Conservation (phyloP, 2,329 filamentous ascomycete genomes). For the Colletotrichum sp. region DNA sequence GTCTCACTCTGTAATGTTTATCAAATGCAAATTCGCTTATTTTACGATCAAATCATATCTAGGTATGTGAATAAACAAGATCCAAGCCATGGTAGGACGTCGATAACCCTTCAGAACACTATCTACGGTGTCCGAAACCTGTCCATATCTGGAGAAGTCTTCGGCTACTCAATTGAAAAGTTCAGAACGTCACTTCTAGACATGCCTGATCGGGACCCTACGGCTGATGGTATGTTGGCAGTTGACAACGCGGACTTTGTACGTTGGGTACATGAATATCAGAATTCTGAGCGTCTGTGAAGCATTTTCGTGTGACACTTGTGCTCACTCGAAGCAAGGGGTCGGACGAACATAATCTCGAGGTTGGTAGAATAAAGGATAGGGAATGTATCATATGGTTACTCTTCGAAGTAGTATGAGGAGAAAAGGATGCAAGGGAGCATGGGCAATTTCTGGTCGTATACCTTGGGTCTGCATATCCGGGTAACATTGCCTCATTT, state of each 20-base stretch:
- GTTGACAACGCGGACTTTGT: not conserved
- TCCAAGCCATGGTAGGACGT: not conserved
- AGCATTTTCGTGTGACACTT: not conserved
- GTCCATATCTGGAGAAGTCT: not conserved
- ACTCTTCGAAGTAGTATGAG: not conserved
- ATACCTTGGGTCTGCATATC: not conserved
- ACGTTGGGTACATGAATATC: not conserved
- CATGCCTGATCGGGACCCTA: not conserved
- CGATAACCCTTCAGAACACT: not conserved
- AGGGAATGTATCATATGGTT: not conserved
- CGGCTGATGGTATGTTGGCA: not conserved
- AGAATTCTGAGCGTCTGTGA: not conserved
- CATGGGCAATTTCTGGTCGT: not conserved
- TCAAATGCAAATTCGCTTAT: fast-evolving
- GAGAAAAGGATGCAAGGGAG: not conserved
- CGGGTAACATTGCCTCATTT: not conserved
- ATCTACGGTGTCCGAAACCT: not conserved
- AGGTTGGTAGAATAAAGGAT: not conserved
- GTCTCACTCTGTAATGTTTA: fast-evolving
- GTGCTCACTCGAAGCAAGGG: not conserved
- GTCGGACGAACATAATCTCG: not conserved
- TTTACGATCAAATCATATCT: not conserved
- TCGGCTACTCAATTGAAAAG: not conserved
- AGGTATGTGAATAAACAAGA: not conserved
- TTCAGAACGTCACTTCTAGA: not conserved